These are phyloP conservation scores for Phytopythium delawarense DNA, from an alignment of 352 stramenopile species.

Conservation along the genomic window DNA sequence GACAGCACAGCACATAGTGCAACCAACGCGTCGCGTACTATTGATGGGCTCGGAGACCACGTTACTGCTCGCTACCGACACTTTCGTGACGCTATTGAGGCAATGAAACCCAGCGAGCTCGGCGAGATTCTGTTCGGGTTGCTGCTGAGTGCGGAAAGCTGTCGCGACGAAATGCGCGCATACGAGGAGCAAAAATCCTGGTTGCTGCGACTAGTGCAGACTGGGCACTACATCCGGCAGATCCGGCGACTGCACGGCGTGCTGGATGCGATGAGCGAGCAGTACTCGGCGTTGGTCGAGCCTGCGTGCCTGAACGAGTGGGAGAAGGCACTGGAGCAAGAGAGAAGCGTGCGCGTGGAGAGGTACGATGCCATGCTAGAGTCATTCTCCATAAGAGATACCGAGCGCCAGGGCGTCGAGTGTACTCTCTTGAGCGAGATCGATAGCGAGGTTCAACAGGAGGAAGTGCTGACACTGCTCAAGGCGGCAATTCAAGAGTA, in stretches of 20 bases:
- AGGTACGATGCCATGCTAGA: not conserved
- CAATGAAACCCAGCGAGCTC: not conserved
- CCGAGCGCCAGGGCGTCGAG: not conserved
- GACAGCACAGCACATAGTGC: too few relatives aligned
- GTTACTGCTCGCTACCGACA: not conserved
- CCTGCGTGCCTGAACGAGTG: not conserved
- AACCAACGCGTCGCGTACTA: too few relatives aligned
- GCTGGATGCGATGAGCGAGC: not conserved
- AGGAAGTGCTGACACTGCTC: not conserved
- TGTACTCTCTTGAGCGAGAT: not conserved
- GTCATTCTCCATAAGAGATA: not conserved
- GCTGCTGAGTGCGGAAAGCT: not conserved
- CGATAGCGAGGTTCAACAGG: not conserved
- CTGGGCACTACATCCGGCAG: not conserved
- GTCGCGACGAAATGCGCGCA: not conserved
- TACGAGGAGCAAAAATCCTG: not conserved
- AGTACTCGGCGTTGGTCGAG: too few relatives aligned
- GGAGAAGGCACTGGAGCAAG: not conserved
- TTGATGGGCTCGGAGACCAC: not conserved
- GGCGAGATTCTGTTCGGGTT: not conserved
- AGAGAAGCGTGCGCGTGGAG: not conserved
- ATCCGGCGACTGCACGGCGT: not conserved
- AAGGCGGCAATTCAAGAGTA: not conserved
- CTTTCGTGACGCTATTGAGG: not conserved
- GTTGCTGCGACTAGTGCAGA: not conserved